These are phyloP conservation scores for Collybiopsis confluens DNA, from an alignment of 768 basidiomycete species.

Conservation along the genomic window DNA sequence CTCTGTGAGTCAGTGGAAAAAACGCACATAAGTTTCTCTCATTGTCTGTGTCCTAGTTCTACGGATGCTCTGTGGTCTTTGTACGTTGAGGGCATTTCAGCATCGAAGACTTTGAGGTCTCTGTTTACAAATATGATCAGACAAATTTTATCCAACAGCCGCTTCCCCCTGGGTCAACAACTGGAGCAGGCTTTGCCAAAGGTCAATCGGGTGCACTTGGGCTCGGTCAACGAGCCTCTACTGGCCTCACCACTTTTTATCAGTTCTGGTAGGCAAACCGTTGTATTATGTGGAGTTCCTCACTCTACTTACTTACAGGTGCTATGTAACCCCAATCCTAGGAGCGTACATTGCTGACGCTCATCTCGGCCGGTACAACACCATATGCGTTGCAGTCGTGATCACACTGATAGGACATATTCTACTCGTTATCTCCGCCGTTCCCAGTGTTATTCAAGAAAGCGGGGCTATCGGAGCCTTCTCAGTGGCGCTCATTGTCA, in stretches of 20 bases:
- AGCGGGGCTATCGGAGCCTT: constrained; percentile 48
- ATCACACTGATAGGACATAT: constrained; percentile 63
- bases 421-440: constrained; percentile 59
- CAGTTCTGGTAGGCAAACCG: constrained; percentile 54
- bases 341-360: constrained; percentile 76
- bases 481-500: constrained; percentile 56
- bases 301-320: constrained; percentile 31
- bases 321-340: constrained; percentile 60
- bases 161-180: constrained; percentile 59
- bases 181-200: constrained; percentile 50
- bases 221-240: constrained; percentile 64
- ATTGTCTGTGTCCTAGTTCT: not conserved
- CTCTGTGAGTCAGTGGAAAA: constrained; percentile 28
- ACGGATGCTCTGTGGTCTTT: not conserved
- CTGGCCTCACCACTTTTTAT: constrained; percentile 69
- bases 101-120: not conserved
- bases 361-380: constrained; percentile 71
- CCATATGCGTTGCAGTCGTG: constrained; percentile 54
- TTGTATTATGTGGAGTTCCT: not conserved
- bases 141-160: constrained; percentile 75
- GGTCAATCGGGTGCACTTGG: constrained; percentile 69
- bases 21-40: not conserved
- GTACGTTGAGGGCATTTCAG: not conserved
- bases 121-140: constrained; percentile 25
- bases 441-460: constrained; percentile 63